phyloP scores from a whole-genome alignment of 2,329 filamentous ascomycete genomes.

The Ceratocystis papillata region DNA sequence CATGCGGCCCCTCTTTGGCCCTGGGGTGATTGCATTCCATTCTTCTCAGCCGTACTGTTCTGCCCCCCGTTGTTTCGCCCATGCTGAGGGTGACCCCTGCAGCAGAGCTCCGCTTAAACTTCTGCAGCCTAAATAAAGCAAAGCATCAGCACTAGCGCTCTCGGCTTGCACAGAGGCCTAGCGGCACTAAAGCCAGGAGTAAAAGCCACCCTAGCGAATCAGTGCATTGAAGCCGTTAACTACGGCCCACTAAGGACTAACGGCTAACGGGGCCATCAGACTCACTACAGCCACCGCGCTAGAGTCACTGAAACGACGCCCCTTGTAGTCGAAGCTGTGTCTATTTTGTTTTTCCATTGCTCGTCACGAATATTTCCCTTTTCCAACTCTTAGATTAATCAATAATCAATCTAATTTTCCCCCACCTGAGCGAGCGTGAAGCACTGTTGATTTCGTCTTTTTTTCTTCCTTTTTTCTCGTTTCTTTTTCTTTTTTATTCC shows the following conservation, averaged over 20 bases:
- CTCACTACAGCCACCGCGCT: neutral
- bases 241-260: too few species aligned
- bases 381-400: neutral
- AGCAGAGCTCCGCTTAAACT: neutral
- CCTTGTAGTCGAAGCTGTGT: neutral
- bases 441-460: conserved; percentile 1
- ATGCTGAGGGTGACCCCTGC: conserved; percentile 3
- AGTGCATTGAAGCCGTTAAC: too few species aligned
- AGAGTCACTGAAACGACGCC: neutral
- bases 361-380: neutral
- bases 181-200: neutral
- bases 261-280: neutral
- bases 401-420: neutral
- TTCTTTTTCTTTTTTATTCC: neutral
- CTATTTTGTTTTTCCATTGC: neutral
- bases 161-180: neutral
- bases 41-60: neutral
- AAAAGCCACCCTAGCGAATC: neutral
- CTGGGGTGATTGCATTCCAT: neutral
- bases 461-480: neutral
- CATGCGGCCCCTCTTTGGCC: neutral
- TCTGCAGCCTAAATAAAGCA: conserved; percentile 6
- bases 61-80: neutral
- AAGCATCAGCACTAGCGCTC: neutral
- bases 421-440: neutral